Evolutionary conservation across 495 filamentous ascomycete species (phyloP), one percentile per base, ranked within the genome.

Genomic region (Aspergillus mulundensis): DNA sequence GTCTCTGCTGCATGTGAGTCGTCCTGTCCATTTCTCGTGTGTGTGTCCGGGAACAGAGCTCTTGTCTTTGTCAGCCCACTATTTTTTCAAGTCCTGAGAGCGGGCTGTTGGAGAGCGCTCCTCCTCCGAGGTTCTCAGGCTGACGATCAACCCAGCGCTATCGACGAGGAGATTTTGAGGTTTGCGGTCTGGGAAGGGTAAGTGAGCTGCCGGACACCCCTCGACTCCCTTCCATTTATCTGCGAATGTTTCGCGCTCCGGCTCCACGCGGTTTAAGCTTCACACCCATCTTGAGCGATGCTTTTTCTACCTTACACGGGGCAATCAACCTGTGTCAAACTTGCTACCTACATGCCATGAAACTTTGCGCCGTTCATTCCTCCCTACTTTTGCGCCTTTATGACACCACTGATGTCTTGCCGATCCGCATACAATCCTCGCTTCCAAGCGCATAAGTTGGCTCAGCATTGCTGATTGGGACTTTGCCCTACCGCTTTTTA

Each of bases 41-140:
- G 49, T 50, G 61, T 63, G 60, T 51, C 40, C 39, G 23, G 23
- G 46, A 23, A 10, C 32, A 36, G 12, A 46, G 48, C 32, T 39
- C 39, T 51, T 48, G 47, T 58, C 50, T 63, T 65, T 62, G 60
- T 62, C 55, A 62, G 62, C 59, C 57, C 60, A 61, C 60, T 19
- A n/a, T 61, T 61, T 64, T 64, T 57, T 57, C 59, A 40, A 61
- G 54, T 47, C 36, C 50, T 24, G 34, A 44, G 46, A 68, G 70
- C 70, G 66, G 64, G 62, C 66, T 66, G 68, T 70, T 60, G 61
- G 63, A 66, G 32, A 64, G 61, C 64, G 62, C 50, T 68, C 46
- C 50, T 68, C 43, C 61, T 68, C 62, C 61, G 64, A 68, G 68
- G 64, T 70, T 74, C 65, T 64, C 62, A 66, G 49, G 57, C 65